These are phyloP conservation scores for Fusarium sp. DNA, from an alignment of 2,329 filamentous ascomycete species.

Conservation along the genomic window DNA sequence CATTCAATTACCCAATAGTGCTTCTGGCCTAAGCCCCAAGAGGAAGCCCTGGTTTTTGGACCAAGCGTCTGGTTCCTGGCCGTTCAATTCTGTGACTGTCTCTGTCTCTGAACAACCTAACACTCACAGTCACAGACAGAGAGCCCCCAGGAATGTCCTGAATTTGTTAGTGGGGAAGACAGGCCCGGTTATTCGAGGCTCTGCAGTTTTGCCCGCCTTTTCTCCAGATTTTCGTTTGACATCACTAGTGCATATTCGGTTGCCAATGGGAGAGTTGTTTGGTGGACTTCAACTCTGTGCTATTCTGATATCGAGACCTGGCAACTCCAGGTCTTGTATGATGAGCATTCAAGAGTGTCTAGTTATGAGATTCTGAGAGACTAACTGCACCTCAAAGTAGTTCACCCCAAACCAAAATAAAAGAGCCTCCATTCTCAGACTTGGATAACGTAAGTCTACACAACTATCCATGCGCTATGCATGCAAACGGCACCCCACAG, in stretches of 20 bases:
- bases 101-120: background rate
- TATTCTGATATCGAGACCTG: conserved; percentile 2
- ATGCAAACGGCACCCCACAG: conserved; percentile 28
- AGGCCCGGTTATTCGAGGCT: conserved; percentile 52
- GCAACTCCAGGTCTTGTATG: background rate
- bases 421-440: conserved; percentile 25
- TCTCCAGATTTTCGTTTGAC: conserved; percentile 41
- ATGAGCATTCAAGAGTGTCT: background rate
- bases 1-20: conserved; percentile 51
- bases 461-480: conserved; percentile 30
- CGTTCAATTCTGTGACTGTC: conserved; percentile 40
- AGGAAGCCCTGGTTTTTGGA: conserved; percentile 42
- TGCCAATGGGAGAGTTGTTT: conserved; percentile 26
- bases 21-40: conserved; percentile 45
- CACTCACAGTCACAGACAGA: background rate
- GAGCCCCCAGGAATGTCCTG: conserved; percentile 24
- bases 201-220: conserved; percentile 40
- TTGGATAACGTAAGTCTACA: conserved; percentile 40
- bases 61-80: conserved; percentile 49
- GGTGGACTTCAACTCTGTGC: conserved; percentile 13
- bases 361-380: background rate
- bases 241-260: conserved; percentile 34
- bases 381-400: conserved; percentile 4
- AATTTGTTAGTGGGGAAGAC: conserved; percentile 32
- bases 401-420: conserved; percentile 22